Percentiles rank a stretch among this genome's conserved stretches.
Conservation (phyloP, 495 filamentous ascomycete genomes). For the Rostrohypoxylon terebratum region DNA sequence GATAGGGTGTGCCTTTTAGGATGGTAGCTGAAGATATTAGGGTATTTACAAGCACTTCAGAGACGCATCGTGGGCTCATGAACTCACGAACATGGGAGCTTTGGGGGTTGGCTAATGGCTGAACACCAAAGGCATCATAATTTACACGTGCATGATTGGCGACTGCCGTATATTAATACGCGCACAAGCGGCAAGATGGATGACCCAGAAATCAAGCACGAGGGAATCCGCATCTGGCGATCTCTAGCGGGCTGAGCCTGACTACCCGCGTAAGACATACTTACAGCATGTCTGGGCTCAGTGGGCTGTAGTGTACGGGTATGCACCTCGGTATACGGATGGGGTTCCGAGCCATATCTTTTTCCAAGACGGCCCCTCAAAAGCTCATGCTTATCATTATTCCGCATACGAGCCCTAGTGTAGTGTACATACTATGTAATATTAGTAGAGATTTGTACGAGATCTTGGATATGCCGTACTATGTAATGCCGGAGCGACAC, state of each 20-base stretch:
- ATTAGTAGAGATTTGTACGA: background rate
- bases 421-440: no score
- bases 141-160: slow-evolving; percentile 39
- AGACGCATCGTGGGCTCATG: slow-evolving; percentile 21
- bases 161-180: slow-evolving; percentile 35
- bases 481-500: slow-evolving; percentile 11
- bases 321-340: slow-evolving; percentile 33
- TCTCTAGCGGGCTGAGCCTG: slow-evolving; percentile 21
- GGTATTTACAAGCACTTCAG: slow-evolving; percentile 24
- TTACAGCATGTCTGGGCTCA: background rate
- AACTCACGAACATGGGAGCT: slow-evolving; percentile 28
- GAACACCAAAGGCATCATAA: slow-evolving; percentile 18
- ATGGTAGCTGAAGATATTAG: background rate
- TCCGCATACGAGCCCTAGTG: slow-evolving; percentile 12
- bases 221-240: slow-evolving; percentile 25
- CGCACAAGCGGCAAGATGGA: slow-evolving; percentile 17
- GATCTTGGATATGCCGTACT: slow-evolving; percentile 18
- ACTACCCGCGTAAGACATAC: slow-evolving; percentile 14
- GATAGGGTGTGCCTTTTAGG: background rate
- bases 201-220: slow-evolving; percentile 29
- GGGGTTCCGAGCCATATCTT: slow-evolving; percentile 20
- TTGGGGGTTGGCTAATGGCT: slow-evolving; percentile 12
- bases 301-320: slow-evolving; percentile 2
- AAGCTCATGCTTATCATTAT: slow-evolving; percentile 8
- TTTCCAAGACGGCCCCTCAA: background rate